phyloP scores from a whole-genome alignment of 768 basidiomycete species.

The Suillus subluteus region DNA sequence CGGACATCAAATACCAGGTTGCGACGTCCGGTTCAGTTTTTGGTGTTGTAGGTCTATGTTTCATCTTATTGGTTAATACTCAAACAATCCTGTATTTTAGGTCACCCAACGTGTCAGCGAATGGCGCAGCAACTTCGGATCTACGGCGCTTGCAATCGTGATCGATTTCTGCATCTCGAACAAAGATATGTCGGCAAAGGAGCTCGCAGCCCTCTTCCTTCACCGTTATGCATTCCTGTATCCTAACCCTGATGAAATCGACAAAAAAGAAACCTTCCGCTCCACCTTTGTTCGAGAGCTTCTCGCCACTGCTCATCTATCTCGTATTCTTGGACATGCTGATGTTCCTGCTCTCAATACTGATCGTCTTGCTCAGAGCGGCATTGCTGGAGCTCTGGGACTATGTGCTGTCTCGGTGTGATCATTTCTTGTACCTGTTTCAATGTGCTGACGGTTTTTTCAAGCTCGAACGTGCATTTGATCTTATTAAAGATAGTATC shows the following conservation, averaged over 20 bases:
- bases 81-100: no score
- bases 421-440: not conserved
- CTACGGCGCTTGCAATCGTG: conserved; percentile 10
- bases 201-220: not conserved
- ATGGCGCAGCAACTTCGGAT: conserved; percentile 16
- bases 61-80: not conserved
- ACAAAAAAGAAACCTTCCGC: not conserved
- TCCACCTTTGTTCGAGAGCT: conserved; percentile 13
- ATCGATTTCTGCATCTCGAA: conserved; percentile 6
- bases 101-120: conserved; percentile 2
- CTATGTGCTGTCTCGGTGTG: conserved; percentile 11
- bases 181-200: not conserved
- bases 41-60: conserved; percentile 5
- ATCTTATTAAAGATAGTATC: not conserved
- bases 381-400: conserved; percentile 8
- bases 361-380: not conserved
- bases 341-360: conserved; percentile 7
- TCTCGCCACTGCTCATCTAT: conserved; percentile 8
- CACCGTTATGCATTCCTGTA: conserved; percentile 4
- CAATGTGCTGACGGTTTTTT: conserved; percentile 6
- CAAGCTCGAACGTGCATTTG: conserved; percentile 14
- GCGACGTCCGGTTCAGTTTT: conserved; percentile 9
- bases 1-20: conserved; percentile 12
- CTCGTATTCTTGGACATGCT: conserved; percentile 1
- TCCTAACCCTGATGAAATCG: conserved; percentile 2